A percentile compares a stretch with the other conserved stretches of the same genome.
phyloP scores from a whole-genome alignment of 495 filamentous ascomycete genomes.

The Pyronema omphalodes region DNA sequence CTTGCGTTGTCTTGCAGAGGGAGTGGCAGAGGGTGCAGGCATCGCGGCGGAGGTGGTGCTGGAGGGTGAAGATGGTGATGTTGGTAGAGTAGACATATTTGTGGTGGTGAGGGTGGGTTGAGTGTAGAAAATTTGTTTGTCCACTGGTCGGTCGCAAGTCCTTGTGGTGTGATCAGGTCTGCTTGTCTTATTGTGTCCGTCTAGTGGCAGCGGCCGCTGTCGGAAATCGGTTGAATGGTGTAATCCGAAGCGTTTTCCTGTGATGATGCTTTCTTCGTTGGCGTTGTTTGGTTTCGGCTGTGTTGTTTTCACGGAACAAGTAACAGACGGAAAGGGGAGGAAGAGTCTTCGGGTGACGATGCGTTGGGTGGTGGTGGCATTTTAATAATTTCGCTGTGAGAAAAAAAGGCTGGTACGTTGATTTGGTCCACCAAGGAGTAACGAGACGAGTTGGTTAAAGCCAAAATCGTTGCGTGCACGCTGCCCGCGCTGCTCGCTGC shows the following conservation, averaged over 20 bases:
- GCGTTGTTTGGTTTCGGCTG: background rate
- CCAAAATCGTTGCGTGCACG: background rate
- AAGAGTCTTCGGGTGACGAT: background rate
- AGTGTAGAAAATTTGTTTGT: too few relatives aligned
- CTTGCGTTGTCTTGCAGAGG: conserved; percentile 15
- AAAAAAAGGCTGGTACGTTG: background rate
- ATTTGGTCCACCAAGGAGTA: background rate
- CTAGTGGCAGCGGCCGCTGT: too few relatives aligned
- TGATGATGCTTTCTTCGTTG: background rate
- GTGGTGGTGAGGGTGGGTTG: conserved; percentile 1
- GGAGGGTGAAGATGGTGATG: conserved; percentile 21
- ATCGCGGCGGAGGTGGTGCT: conserved; percentile 15
- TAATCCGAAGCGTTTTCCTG: background rate
- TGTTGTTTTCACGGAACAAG: background rate
- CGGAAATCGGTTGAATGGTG: background rate
- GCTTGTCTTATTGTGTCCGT: too few relatives aligned
- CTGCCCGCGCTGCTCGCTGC: background rate
- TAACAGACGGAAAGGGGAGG: background rate
- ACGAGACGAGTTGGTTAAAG: background rate
- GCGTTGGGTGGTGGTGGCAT: background rate
- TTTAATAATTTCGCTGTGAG: background rate
- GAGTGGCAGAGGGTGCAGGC: conserved; percentile 11
- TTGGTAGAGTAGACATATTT: conserved; percentile 18
- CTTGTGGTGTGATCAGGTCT: too few relatives aligned
- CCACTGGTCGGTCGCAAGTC: too few relatives aligned